These are phyloP conservation scores for Kwoniella shivajii DNA, from an alignment of 1,284 basidiomycete species.

Conservation along the genomic window DNA sequence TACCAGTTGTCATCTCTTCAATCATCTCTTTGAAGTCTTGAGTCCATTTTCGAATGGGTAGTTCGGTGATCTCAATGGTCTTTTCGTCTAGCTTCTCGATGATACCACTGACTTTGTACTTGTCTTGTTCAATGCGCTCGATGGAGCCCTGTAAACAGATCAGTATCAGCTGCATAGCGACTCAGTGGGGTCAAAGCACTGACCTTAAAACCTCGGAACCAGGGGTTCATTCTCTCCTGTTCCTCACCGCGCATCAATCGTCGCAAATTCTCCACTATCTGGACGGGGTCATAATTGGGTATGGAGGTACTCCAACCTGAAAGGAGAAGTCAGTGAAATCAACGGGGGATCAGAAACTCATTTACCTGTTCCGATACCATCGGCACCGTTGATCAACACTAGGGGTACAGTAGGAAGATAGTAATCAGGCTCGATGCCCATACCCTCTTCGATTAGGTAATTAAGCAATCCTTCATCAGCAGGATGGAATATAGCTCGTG, in stretches of 20 bases:
- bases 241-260: slow-evolving; percentile 87
- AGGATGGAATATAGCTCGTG: slow-evolving; percentile 78
- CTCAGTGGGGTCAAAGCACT: slow-evolving; percentile 10
- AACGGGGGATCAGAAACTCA: neutral
- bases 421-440: slow-evolving; percentile 89
- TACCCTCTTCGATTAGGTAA: slow-evolving; percentile 85
- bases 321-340: neutral
- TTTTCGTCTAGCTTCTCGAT: slow-evolving; percentile 78
- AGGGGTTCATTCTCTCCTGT: slow-evolving; percentile 82
- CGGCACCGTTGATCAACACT: slow-evolving; percentile 89
- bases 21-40: slow-evolving; percentile 87
- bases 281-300: slow-evolving; percentile 90
- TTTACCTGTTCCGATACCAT: slow-evolving; percentile 94
- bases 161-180: neutral
- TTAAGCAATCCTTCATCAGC: slow-evolving; percentile 83
- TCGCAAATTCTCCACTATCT: slow-evolving; percentile 85
- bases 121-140: slow-evolving; percentile 76
- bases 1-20: slow-evolving; percentile 64
- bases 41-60: slow-evolving; percentile 96
- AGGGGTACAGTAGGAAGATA: slow-evolving; percentile 90
- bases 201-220: slow-evolving; percentile 88
- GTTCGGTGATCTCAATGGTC: slow-evolving; percentile 91
- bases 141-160: slow-evolving; percentile 68
- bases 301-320: slow-evolving; percentile 92
- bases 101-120: slow-evolving; percentile 81